These are phyloP conservation scores for Cordia subcordata DNA, from an alignment of 257 asterid genomes.

Conservation along the genomic window DNA sequence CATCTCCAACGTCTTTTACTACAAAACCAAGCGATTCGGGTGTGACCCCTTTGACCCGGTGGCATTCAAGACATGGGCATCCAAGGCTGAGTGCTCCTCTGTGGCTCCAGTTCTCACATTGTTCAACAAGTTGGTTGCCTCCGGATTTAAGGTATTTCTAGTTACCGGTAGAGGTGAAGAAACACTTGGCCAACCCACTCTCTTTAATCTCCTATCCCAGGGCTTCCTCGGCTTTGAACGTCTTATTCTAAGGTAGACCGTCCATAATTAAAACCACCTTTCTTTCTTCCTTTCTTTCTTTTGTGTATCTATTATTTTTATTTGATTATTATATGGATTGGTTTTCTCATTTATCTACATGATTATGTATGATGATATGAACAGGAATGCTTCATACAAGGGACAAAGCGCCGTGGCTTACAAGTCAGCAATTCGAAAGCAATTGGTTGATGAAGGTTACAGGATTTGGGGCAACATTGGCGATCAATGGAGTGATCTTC, in stretches of 20 bases:
- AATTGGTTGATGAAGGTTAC: conserved; percentile 41
- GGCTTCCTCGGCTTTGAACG: conserved; percentile 50
- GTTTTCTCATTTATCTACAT: too few relatives aligned
- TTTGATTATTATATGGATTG: background rate
- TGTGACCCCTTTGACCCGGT: conserved; percentile 56
- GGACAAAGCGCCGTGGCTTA: conserved; percentile 40
- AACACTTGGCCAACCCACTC: conserved; percentile 42
- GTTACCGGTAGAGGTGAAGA: conserved; percentile 56
- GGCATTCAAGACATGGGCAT: conserved; percentile 59
- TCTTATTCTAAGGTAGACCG: conserved; percentile 41
- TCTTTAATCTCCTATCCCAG: conserved; percentile 31
- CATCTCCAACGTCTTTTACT: conserved; percentile 51
- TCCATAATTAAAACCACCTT: too few relatives aligned
- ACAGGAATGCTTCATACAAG: conserved; percentile 30
- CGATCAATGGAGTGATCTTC: conserved; percentile 66
- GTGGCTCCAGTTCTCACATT: conserved; percentile 41
- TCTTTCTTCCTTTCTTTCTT: too few relatives aligned
- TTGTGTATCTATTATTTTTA: background rate
- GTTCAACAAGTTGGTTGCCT: conserved; percentile 34
- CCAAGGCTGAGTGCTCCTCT: conserved; percentile 33
- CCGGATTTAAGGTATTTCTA: conserved; percentile 50
- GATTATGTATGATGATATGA: background rate
- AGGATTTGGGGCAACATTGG: conserved; percentile 60
- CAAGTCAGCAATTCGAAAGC: conserved; percentile 44
- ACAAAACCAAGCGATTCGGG: conserved; percentile 40